phyloP scores from a whole-genome alignment of 2,329 filamentous ascomycete species.

The Zasmidium citrigriseum region DNA sequence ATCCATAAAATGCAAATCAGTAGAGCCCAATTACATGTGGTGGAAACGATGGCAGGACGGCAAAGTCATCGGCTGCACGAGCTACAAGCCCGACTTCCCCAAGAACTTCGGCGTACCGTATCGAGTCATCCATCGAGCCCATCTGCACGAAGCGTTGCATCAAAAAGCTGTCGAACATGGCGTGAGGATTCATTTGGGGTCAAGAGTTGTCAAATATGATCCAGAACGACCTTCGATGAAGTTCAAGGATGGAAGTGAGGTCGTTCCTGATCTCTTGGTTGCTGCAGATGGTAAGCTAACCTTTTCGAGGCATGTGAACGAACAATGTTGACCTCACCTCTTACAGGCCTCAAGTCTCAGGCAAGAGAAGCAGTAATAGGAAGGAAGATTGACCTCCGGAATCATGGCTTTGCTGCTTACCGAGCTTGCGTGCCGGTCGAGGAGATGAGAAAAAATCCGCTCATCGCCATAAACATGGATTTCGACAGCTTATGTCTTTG shows the following conservation, averaged over 20 bases:
- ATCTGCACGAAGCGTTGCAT: background rate
- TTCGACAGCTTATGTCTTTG: background rate
- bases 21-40: background rate
- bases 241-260: background rate
- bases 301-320: background rate
- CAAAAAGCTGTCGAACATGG: background rate
- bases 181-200: background rate
- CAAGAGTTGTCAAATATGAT: background rate
- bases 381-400: background rate
- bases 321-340: background rate
- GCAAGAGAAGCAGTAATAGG: background rate
- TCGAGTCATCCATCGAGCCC: background rate
- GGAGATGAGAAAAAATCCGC: background rate
- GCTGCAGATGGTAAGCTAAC: background rate
- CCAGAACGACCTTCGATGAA: background rate
- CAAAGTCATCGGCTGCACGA: background rate
- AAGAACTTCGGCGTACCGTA: constrained; percentile 1
- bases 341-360: background rate
- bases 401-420: background rate
- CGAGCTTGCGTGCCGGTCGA: background rate
- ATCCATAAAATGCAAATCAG: background rate
- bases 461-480: constrained; percentile 1
- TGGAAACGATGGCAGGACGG: constrained; percentile 1
- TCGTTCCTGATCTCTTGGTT: background rate
- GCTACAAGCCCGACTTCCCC: background rate